Evolutionary conservation across 2,329 filamentous ascomycete genomes (phyloP), one percentile per base, ranked within the genome.

Genomic region (Arthrobotrys entomopaga): DNA sequence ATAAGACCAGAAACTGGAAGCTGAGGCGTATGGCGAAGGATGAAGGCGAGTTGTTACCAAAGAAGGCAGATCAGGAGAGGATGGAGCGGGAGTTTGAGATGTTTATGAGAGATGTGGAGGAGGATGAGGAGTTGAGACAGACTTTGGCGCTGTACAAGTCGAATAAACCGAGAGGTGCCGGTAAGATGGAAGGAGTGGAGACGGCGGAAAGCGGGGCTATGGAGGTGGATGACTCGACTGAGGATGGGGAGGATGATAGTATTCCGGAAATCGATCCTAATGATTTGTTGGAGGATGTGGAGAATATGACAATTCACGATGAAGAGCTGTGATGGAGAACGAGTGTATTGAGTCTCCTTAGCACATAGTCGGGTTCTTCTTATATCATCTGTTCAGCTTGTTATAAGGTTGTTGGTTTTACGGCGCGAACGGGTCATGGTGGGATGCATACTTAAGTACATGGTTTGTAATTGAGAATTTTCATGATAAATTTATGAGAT

Each of bases 101-200:
- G 87, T 99, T 99, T 88, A 84, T 99, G 85, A 90, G 91, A 52
- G 95, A 99, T 81, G 92, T 99, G 10, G 96, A 99, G 83, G 93
- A 98, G 81, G 95, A 99, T 81, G 87, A 91, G 60, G 95, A 99
- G 80, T 85, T 97, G 77, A 86, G 95, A 65, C 87, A 89, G 49
- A 93, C 92, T 0, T 84, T 99, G 80, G 91, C 92, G 52, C 81
- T 99, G 79, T 99, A 97, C 84, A 97, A 94, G 84, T 86, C 85
- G 75, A 82, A 85, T 78, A 82, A 84, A 79, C 80, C 63, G 34
- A 72, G 76, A 56, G 81, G 83, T 58, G 79, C 81, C 76, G 80
- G 81, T 75, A 81, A 83, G 79, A 83, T 83, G 79, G 85, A 87
- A 38, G 81, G 80, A 49, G 78, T 82, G 43, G 82, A 83, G 66